These are phyloP conservation scores for Colletotrichum falcatum DNA, from an alignment of 2,329 filamentous ascomycete species.

Conservation along the genomic window DNA sequence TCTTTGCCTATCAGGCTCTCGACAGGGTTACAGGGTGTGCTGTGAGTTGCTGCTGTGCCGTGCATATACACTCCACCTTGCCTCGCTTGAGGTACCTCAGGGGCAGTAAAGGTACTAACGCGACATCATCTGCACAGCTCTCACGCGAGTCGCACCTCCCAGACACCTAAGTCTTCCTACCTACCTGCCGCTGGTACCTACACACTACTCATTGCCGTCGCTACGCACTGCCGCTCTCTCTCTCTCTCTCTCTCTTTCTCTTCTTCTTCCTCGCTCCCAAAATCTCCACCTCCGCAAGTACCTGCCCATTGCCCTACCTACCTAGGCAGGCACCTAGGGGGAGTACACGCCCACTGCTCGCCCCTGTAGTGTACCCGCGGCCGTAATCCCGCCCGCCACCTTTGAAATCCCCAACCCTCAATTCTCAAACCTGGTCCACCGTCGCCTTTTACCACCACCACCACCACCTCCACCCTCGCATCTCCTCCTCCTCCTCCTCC, in stretches of 20 bases:
- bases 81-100: neutral
- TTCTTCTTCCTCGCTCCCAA: neutral
- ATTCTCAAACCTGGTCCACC: conserved; percentile 19
- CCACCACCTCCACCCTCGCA: neutral
- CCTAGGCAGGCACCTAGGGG: neutral
- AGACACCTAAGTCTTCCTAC: neutral
- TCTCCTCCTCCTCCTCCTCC: neutral
- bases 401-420: conserved; percentile 37
- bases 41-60: conserved; percentile 2
- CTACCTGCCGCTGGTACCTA: neutral
- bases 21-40: conserved; percentile 15
- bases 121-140: neutral
- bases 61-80: neutral
- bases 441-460: conserved; percentile 6
- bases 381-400: conserved; percentile 35
- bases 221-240: neutral
- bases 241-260: neutral
- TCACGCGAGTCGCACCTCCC: conserved; percentile 2
- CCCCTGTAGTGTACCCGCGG: neutral
- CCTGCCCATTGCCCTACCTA: neutral
- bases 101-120: conserved; percentile 1
- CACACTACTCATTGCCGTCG: neutral
- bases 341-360: neutral
- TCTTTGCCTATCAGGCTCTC: neutral
- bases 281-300: conserved; percentile 16